Evolutionary conservation across 2,329 filamentous ascomycete species (phyloP).

Genomic region (Aaosphaeria pasadenensis): DNA sequence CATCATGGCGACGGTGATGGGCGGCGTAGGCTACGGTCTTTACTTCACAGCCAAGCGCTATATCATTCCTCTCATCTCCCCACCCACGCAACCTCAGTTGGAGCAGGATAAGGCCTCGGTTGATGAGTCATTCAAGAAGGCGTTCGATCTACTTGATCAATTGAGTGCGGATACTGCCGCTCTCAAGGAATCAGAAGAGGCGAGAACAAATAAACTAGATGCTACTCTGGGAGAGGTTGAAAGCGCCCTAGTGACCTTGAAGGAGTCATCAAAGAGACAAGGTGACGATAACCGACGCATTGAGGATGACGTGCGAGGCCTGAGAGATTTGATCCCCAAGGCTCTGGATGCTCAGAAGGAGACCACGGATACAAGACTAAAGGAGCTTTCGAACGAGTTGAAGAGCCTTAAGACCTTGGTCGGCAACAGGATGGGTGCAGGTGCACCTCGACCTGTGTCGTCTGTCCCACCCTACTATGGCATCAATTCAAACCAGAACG

Average conservation of each 20-base stretch:
- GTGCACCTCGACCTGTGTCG: slow-evolving; percentile 22
- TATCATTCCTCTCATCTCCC: slow-evolving; percentile 83
- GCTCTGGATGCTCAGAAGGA: slow-evolving; percentile 87
- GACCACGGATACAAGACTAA: slow-evolving; percentile 73
- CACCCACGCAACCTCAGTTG: slow-evolving; percentile 88
- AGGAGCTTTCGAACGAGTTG: slow-evolving; percentile 82
- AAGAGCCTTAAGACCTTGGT: slow-evolving; percentile 91
- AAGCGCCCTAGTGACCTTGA: slow-evolving; percentile 75
- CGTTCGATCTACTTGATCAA: slow-evolving; percentile 88
- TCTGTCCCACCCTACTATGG: slow-evolving; percentile 24
- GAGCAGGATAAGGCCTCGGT: slow-evolving; percentile 92
- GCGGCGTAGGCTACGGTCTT: slow-evolving; percentile 83
- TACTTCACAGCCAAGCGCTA: slow-evolving; percentile 89
- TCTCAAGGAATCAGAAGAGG: slow-evolving; percentile 82
- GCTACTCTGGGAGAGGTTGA: slow-evolving; percentile 80
- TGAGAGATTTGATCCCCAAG: slow-evolving; percentile 84
- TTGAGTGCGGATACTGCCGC: slow-evolving; percentile 84
- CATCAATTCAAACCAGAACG: slow-evolving; percentile 17
- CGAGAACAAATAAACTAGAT: slow-evolving; percentile 80
- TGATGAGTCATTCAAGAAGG: slow-evolving; percentile 88
- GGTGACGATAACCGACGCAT: slow-evolving; percentile 86
- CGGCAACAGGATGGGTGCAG: slow-evolving; percentile 54
- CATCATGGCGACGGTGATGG: slow-evolving; percentile 96
- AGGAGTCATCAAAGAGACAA: slow-evolving; percentile 73
- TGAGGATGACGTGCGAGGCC: slow-evolving; percentile 76